phyloP scores from a whole-genome alignment of 2,329 filamentous ascomycete genomes.

The Cercospora zeae-maydis region DNA sequence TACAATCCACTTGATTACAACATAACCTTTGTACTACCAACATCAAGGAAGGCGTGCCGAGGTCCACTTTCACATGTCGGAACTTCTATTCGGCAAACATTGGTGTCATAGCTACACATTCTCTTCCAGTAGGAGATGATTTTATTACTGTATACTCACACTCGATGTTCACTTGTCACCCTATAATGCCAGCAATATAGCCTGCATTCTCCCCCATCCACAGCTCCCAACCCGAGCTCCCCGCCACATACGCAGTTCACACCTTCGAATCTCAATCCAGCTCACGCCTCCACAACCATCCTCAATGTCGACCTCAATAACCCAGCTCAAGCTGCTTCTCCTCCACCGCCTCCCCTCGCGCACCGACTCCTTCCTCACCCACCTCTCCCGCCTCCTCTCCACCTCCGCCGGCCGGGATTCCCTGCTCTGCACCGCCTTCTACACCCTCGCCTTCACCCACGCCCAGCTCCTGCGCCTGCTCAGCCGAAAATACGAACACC shows the following conservation, averaged over 20 bases:
- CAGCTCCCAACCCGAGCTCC: neutral
- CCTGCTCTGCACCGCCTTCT: constrained; percentile 43
- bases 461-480: constrained; percentile 41
- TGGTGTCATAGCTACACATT: too few relatives aligned
- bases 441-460: constrained; percentile 44
- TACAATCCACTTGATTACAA: too few relatives aligned
- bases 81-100: too few relatives aligned
- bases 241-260: neutral
- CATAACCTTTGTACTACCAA: too few relatives aligned
- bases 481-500: constrained; percentile 33
- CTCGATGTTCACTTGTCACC: neutral
- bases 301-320: constrained; percentile 4
- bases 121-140: too few relatives aligned
- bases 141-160: too few relatives aligned
- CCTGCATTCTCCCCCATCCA: too few relatives aligned
- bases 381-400: constrained; percentile 34
- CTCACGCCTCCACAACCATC: neutral
- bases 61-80: too few relatives aligned
- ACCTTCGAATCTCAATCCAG: neutral
- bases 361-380: constrained; percentile 19
- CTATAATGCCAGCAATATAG: neutral
- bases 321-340: constrained; percentile 13
- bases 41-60: too few relatives aligned
- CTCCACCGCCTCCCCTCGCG: neutral
- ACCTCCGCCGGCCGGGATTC: constrained; percentile 41